Conservation (phyloP, 2,329 filamentous ascomycete species). For the Hypomyces perniciosus region DNA sequence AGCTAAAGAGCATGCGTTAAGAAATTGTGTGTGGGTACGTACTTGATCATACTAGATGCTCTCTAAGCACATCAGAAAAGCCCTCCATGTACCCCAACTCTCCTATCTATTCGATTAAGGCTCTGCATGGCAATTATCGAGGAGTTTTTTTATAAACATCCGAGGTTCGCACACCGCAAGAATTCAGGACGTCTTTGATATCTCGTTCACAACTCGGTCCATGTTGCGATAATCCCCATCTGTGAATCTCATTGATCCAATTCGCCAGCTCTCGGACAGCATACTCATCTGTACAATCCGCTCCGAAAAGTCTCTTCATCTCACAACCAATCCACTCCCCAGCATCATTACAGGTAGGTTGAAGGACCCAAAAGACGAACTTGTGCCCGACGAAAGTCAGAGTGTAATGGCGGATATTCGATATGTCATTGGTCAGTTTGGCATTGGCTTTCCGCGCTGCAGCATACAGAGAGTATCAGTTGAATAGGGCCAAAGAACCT, state of each 20-base stretch:
- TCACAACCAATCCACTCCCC: neutral
- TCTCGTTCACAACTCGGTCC: neutral
- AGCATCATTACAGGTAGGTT: neutral
- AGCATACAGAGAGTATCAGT: neutral
- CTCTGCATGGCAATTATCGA: too few relatives aligned
- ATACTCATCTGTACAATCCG: neutral
- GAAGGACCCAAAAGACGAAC: neutral
- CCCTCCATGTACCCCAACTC: too few relatives aligned
- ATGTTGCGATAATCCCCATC: neutral
- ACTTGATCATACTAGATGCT: too few relatives aligned
- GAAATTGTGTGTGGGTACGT: too few relatives aligned
- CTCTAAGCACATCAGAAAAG: too few relatives aligned
- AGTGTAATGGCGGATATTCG: neutral
- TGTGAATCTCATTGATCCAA: neutral
- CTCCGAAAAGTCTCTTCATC: neutral
- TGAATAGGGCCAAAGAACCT: neutral
- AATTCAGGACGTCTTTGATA: neutral
- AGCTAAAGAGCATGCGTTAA: too few relatives aligned
- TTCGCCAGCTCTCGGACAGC: neutral
- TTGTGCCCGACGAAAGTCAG: neutral
- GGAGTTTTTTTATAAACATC: neutral
- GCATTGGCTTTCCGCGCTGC: neutral
- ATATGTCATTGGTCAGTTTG: neutral
- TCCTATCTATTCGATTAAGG: too few relatives aligned
- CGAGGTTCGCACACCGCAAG: neutral